Evolutionary conservation across 257 asterid genomes (phyloP).

Genomic region (Oldenlandia corymbosa): DNA sequence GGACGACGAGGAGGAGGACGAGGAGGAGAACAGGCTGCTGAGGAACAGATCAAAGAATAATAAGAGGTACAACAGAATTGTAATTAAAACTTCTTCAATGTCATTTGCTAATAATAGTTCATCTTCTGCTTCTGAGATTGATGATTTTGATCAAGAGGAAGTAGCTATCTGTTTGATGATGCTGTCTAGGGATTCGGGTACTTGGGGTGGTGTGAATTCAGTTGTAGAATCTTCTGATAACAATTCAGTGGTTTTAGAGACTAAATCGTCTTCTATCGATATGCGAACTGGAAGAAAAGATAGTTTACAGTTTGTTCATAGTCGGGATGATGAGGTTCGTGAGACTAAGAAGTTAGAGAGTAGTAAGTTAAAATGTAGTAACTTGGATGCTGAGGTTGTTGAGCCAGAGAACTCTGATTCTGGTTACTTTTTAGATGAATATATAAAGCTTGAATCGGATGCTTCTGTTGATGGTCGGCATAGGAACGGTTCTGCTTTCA

Average conservation of each 20-base stretch:
- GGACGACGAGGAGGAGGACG: too few relatives aligned
- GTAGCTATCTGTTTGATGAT: constrained; percentile 73
- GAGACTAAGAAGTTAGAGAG: constrained; percentile 22
- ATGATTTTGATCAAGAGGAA: constrained; percentile 72
- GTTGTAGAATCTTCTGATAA: constrained; percentile 89
- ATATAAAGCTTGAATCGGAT: constrained; percentile 63
- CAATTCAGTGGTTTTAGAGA: constrained; percentile 66
- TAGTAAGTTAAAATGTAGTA: constrained; percentile 29
- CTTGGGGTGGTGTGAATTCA: constrained; percentile 53
- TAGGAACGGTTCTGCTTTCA: constrained; percentile 14
- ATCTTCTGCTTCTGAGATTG: constrained; percentile 67
- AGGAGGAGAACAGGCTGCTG: constrained; percentile 35
- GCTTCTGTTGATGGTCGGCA: constrained; percentile 47
- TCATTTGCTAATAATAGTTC: constrained; percentile 45
- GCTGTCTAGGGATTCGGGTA: constrained; percentile 72
- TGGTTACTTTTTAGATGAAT: constrained; percentile 78
- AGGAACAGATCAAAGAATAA: constrained; percentile 41
- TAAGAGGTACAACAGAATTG: constrained; percentile 48
- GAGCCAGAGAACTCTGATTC: constrained; percentile 68
- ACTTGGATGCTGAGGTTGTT: constrained; percentile 30
- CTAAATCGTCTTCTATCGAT: constrained; percentile 70
- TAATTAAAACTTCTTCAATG: constrained; percentile 36
- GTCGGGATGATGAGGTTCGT: constrained; percentile 24
- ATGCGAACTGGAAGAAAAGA: constrained; percentile 32
- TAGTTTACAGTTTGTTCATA: constrained; percentile 11